Conservation (phyloP, 2,329 filamentous ascomycete species). For the Phoma sp. region DNA sequence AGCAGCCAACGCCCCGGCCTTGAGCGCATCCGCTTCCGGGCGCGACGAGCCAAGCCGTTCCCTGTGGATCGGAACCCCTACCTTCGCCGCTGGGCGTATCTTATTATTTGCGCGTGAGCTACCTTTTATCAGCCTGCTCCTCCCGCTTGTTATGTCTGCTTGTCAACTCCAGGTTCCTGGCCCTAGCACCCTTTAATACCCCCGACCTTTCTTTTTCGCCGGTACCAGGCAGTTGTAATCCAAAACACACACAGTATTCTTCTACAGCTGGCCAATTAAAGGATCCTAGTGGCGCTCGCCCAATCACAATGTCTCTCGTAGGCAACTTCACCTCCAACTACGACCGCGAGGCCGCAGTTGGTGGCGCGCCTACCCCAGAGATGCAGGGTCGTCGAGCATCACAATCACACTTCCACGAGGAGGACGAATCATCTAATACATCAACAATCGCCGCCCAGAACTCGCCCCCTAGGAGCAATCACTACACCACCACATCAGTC, state of each 20-base stretch:
- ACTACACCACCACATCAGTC: conserved; percentile 12
- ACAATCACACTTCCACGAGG: conserved; percentile 21
- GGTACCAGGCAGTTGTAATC: neutral
- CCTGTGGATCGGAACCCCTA: conserved; percentile 24
- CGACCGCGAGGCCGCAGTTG: conserved; percentile 48
- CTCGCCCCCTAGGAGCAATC: conserved; percentile 30
- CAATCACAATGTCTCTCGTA: conserved; percentile 50
- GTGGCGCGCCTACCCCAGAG: conserved; percentile 43
- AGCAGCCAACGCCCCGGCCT: conserved; percentile 24
- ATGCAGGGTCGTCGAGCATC: conserved; percentile 34
- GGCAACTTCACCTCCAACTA: conserved; percentile 53
- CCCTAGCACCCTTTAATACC: conserved; percentile 26
- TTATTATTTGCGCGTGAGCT: conserved; percentile 28
- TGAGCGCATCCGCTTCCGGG: conserved; percentile 33
- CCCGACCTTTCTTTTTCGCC: conserved; percentile 1
- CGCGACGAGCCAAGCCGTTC: conserved; percentile 27
- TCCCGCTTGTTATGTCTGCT: conserved; percentile 9
- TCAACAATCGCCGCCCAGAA: conserved; percentile 42
- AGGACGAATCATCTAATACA: conserved; percentile 36
- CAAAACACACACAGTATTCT: neutral
- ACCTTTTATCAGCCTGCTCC: conserved; percentile 23
- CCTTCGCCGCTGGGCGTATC: conserved; percentile 19
- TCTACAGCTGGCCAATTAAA: conserved; percentile 10
- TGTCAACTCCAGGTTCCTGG: conserved; percentile 8
- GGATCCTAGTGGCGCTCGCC: conserved; percentile 16